Evolutionary conservation across 1,284 basidiomycete genomes (phyloP).

Genomic region (Gomphus bonarii): DNA sequence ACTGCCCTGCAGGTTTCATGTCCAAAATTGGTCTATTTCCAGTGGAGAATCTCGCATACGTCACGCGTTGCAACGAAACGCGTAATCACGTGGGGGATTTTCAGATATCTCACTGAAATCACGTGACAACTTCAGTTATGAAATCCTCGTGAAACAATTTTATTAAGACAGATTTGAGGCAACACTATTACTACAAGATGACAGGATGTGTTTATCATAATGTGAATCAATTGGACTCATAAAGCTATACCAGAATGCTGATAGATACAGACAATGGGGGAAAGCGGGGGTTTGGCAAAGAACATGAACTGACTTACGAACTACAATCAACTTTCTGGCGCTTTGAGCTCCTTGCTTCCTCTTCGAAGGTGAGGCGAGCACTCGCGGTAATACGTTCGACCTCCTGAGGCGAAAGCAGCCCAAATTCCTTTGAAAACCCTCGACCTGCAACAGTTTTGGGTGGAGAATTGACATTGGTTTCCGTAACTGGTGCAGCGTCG

Average conservation of each 20-base stretch:
- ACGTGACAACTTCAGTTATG: neutral
- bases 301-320: neutral
- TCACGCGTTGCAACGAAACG: too few species aligned
- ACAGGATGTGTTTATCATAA: neutral
- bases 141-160: neutral
- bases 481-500: neutral
- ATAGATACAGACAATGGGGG: neutral
- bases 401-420: slow-evolving; percentile 5
- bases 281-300: neutral
- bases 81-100: too few species aligned
- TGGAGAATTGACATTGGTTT: neutral
- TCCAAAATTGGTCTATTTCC: too few species aligned
- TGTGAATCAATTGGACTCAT: neutral
- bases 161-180: neutral
- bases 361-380: neutral
- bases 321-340: slow-evolving; percentile 1
- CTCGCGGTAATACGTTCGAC: slow-evolving; percentile 7
- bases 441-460: neutral
- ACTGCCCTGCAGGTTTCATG: too few species aligned
- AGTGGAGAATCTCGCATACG: too few species aligned
- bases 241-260: neutral
- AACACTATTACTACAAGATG: neutral
- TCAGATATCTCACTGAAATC: neutral
- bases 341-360: slow-evolving; percentile 5
- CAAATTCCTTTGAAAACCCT: slow-evolving; percentile 9